phyloP scores from a whole-genome alignment of 2,329 filamentous ascomycete genomes.

The Gnomoniopsis smithogilvyi region DNA sequence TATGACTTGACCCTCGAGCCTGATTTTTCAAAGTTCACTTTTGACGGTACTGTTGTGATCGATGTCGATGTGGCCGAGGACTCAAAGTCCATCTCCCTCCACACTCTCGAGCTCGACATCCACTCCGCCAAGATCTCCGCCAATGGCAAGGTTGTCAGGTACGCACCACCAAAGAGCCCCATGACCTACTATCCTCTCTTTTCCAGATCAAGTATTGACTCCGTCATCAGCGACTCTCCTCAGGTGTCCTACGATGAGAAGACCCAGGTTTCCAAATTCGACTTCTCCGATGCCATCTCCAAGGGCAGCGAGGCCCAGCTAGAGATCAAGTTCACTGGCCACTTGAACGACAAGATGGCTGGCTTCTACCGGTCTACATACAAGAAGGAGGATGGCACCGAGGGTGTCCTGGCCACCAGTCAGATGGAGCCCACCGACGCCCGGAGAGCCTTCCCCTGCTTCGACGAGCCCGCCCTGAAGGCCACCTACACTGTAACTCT shows the following conservation, averaged over 20 bases:
- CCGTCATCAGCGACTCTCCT: conserved; percentile 53
- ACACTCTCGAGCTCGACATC: conserved; percentile 84
- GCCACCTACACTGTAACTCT: conserved; percentile 89
- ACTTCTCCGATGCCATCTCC: conserved; percentile 68
- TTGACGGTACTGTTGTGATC: conserved; percentile 79
- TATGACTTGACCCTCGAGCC: conserved; percentile 92
- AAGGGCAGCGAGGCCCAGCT: conserved; percentile 76
- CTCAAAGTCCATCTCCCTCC: conserved; percentile 80
- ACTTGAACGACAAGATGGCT: conserved; percentile 85
- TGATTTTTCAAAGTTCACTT: conserved; percentile 83
- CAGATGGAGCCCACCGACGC: conserved; percentile 98
- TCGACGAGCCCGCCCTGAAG: conserved; percentile 93
- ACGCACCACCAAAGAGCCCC: conserved; percentile 19
- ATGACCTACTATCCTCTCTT: background rate
- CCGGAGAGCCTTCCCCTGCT: conserved; percentile 89
- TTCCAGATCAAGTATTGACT: conserved; percentile 16
- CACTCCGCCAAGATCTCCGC: conserved; percentile 67
- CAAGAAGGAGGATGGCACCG: conserved; percentile 75
- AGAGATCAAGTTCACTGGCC: conserved; percentile 72
- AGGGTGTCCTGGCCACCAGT: conserved; percentile 80
- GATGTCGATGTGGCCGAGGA: conserved; percentile 85
- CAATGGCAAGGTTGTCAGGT: conserved; percentile 51
- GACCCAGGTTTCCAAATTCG: conserved; percentile 77
- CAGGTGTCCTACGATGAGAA: conserved; percentile 72
- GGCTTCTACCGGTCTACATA: conserved; percentile 90